These are phyloP conservation scores for Sungouiozyma intestinalis DNA, from an alignment of 805 yeast species.

Conservation along the genomic window DNA sequence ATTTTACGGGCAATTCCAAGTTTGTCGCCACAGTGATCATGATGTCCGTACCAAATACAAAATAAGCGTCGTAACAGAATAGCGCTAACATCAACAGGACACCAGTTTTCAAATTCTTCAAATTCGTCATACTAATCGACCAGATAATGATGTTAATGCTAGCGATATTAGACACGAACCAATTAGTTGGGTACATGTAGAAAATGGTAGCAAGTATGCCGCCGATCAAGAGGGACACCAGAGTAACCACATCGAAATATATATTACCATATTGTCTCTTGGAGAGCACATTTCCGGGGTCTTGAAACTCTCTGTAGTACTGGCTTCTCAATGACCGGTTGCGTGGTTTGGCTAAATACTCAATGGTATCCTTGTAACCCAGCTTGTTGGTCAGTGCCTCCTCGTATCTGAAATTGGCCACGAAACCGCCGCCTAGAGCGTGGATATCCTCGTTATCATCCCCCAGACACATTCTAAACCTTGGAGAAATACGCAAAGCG, in stretches of 20 bases:
- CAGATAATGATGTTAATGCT: conserved; percentile 36
- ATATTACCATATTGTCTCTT: conserved; percentile 29
- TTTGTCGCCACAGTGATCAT: conserved; percentile 53
- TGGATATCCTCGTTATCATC: conserved; percentile 29
- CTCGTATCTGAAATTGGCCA: conserved; percentile 24
- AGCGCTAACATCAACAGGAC: conserved; percentile 37
- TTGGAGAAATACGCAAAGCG: conserved; percentile 23
- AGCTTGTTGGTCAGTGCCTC: conserved; percentile 8
- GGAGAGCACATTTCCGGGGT: conserved; percentile 12
- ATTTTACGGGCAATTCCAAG: conserved; percentile 39
- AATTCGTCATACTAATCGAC: conserved; percentile 31
- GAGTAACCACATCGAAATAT: conserved; percentile 27
- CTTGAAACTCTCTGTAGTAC: conserved; percentile 9
- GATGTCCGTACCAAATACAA: conserved; percentile 52
- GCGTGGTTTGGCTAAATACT: conserved; percentile 16
- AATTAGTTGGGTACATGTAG: conserved; percentile 28
- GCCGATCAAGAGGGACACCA: conserved; percentile 18
- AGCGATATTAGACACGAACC: conserved; percentile 38
- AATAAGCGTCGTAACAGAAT: conserved; percentile 53
- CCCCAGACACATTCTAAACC: conserved; percentile 35
- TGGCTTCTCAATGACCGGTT: conserved; percentile 3
- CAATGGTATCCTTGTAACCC: conserved; percentile 19
- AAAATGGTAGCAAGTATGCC: conserved; percentile 10
- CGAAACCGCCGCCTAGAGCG: conserved; percentile 25
- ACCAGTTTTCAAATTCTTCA: conserved; percentile 39